Conservation (phyloP, 2,329 filamentous ascomycete genomes). For the Pyrenochaeta sp. region DNA sequence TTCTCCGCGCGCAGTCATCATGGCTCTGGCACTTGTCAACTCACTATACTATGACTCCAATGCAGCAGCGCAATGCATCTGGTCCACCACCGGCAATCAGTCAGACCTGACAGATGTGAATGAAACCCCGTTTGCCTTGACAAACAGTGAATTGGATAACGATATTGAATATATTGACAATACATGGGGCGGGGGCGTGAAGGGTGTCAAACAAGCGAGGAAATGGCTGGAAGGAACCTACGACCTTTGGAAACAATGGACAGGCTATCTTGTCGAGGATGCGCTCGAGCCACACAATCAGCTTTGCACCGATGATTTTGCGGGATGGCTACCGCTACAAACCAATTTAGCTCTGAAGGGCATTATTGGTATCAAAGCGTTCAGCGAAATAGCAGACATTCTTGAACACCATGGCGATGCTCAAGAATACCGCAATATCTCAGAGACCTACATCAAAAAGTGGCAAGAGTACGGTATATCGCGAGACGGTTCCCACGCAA, state of each 20-base stretch:
- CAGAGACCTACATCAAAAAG: conserved; percentile 72
- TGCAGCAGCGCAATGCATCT: conserved; percentile 65
- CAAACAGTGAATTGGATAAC: conserved; percentile 57
- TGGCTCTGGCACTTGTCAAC: conserved; percentile 80
- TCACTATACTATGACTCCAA: conserved; percentile 71
- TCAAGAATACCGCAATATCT: conserved; percentile 69
- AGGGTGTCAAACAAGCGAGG: conserved; percentile 65
- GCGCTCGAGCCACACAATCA: conserved; percentile 78
- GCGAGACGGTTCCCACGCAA: conserved; percentile 73
- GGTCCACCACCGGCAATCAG: conserved; percentile 58
- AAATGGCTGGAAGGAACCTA: conserved; percentile 76
- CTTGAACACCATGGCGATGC: conserved; percentile 67
- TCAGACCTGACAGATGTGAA: conserved; percentile 27
- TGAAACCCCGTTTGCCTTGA: conserved; percentile 59
- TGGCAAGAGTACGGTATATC: conserved; percentile 79
- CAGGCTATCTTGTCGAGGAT: conserved; percentile 77
- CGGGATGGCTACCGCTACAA: conserved; percentile 78
- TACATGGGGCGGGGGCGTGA: conserved; percentile 64
- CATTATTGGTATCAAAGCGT: conserved; percentile 81
- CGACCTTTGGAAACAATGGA: conserved; percentile 78
- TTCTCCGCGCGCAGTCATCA: conserved; percentile 62
- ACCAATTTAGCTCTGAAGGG: conserved; percentile 86
- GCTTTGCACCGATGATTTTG: conserved; percentile 85
- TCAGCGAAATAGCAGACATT: conserved; percentile 73
- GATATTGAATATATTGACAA: conserved; percentile 68